Base-by-base conservation (phyloP, 1,139 yeast genomes). In the Pichiaceae sp. region DNA sequence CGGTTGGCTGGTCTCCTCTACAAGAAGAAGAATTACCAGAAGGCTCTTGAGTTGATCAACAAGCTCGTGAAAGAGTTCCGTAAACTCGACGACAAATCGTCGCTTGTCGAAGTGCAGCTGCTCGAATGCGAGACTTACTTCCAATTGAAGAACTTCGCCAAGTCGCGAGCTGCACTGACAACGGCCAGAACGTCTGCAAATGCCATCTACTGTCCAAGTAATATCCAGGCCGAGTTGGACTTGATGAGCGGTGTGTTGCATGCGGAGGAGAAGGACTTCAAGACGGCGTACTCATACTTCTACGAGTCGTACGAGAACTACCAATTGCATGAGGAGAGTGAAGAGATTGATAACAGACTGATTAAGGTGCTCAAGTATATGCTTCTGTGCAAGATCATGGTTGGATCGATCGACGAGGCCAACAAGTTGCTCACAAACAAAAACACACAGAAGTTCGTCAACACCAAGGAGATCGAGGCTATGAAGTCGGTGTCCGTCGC, bases 111-210 rank as follows among this genome's bases (percentile, higher is more conserved):
- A 56, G 96, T 93, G 29, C 97, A 91, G 62, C 68, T 93, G 49
- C 73, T 91, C 49, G 98, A 93, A 59, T 73, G 93, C 20, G 82
- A 86, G 56, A 86, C 85, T 31, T 91, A 82, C 60, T 96, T 89
- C 59, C 89, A 95, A 20, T 68, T 93, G 51, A 75, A 96, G 59
- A 93, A 93, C 57, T 71, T 85, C 52, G 84, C 96, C n/a, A 91
- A 89, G 62, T 73, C 95, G 12, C 76, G 86, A 53, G 97, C 97
- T 5, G 80, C 96, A 4, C 70, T 93, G 49, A 89, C 98, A 4
- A 80, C 95, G 41, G 96, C 98, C 2, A 76, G 97, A 61, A 93
- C 98, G 0, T 82, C 95, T 5, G 98, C 98, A 14, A 93, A 91
- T 59, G 75, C 96, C 29, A 86, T 93, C 40, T 93, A 89, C 63